Evolutionary conservation across 768 basidiomycete species (phyloP).

Genomic region (Zangia roseola): DNA sequence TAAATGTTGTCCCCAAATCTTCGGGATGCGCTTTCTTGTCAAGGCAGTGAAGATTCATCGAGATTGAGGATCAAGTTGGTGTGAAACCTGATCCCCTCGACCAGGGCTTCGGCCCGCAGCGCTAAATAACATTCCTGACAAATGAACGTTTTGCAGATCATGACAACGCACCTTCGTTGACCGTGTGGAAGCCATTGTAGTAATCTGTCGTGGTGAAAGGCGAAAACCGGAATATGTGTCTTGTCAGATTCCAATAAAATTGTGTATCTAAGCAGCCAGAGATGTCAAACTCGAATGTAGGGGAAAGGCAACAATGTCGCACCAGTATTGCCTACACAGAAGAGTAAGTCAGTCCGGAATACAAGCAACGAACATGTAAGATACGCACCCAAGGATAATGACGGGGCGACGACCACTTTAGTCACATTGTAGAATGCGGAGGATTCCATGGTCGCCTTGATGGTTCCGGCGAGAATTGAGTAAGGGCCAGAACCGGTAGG

Average conservation of each 20-base stretch:
- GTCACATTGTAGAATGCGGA: slow-evolving; percentile 7
- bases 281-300: background rate
- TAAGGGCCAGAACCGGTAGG: slow-evolving; percentile 26
- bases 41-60: slow-evolving; percentile 46
- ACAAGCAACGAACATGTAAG: background rate
- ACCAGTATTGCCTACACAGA: slow-evolving; percentile 22
- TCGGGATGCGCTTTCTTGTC: background rate
- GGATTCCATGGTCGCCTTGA: slow-evolving; percentile 32
- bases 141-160: background rate
- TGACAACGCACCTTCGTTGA: slow-evolving; percentile 16
- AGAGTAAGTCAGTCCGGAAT: background rate
- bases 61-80: slow-evolving; percentile 61
- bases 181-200: slow-evolving; percentile 17
- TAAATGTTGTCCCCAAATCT: background rate
- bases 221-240: slow-evolving; percentile 61
- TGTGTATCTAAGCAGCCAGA: slow-evolving; percentile 11
- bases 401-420: slow-evolving; percentile 14
- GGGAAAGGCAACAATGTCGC: background rate
- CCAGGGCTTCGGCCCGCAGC: slow-evolving; percentile 46
- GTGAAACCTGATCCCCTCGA: slow-evolving; percentile 69
- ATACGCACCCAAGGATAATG: slow-evolving; percentile 11
- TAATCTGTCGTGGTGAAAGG: slow-evolving; percentile 14
- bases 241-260: slow-evolving; percentile 21
- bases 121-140: slow-evolving; percentile 31
- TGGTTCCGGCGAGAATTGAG: slow-evolving; percentile 27